A percentile compares a stretch with the other conserved stretches of the same genome.
phyloP scores from a whole-genome alignment of 106 monocot species.

The Dioscorea dumetorum region DNA sequence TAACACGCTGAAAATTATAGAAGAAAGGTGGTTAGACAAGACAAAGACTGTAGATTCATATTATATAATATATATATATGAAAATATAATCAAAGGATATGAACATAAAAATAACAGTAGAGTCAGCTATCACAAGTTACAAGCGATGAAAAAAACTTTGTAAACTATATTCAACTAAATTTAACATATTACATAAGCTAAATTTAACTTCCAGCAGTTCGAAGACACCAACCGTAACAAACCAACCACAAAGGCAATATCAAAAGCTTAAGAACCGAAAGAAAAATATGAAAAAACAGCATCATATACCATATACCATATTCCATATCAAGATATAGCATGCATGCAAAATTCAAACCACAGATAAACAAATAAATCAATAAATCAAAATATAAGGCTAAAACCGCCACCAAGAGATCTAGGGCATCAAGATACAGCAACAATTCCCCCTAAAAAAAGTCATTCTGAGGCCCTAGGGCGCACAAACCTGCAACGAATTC shows the following conservation, averaged over 20 bases:
- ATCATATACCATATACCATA: no score
- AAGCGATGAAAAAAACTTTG: background rate
- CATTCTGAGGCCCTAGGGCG: background rate
- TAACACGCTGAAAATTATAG: conserved; percentile 67
- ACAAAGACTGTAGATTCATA: background rate
- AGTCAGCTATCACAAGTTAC: background rate
- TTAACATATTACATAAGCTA: background rate
- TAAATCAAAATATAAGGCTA: background rate
- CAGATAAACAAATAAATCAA: background rate
- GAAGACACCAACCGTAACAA: background rate
- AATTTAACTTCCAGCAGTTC: background rate
- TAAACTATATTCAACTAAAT: background rate
- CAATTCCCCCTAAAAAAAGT: background rate
- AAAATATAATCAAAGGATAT: background rate
- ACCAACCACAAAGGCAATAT: background rate
- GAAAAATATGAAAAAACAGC: no score
- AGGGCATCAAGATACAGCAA: background rate
- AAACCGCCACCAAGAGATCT: background rate
- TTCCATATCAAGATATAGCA: no score
- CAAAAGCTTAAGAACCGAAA: no score
- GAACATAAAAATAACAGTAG: background rate
- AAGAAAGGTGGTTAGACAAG: background rate
- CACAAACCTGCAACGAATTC: background rate
- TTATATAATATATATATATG: background rate
- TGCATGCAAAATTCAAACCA: no score